Base-by-base conservation (phyloP, 345 rosid species). In the Aurinia saxatilis region DNA sequence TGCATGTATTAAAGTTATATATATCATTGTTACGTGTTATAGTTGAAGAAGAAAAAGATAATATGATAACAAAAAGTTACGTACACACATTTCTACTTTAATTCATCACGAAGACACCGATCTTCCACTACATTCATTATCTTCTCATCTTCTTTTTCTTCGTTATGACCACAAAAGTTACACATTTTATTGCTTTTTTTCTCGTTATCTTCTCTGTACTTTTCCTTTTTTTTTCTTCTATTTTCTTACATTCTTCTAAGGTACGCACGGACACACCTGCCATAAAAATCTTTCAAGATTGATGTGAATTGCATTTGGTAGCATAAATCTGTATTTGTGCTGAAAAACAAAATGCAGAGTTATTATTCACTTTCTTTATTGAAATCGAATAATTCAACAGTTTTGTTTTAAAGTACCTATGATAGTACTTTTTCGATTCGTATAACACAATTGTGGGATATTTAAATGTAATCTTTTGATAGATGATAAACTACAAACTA, bases 91-190 rank as follows among this genome's bases (percentile, higher is more conserved):
- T 54, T 62, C 55, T 62, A 63, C 74, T 70, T 70, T 70, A 48
- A 60, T 63, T 70, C 63, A 54, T 70, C 64, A 63, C 52, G 75
- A 71, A 71, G 65, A 23, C 70, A 71, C 44, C 68, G 14, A 46
- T 63, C 41, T 63, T 42, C 70, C 75, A 56, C 41, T 63, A 56
- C 47, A 56, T 70, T 18, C n/a, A 1, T 70, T 62, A 63, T 56
- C 70, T 63, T 50, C 53, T 63, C n/a, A 40, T 27, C 38, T 23
- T 12, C 31, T 29, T 64, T 54, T 55, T n/a, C n/a, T 33, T 57
- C 57, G 58, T 57, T 56, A 49, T 49, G 65, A 56, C 54, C 11
- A 11, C 37, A 56, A 63, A 68, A 71, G 48, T 71, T 70, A 56
- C 37, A 1, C 50, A 60, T 45, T 47, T 12, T 7, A 18, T 39